A percentile compares a stretch with the other conserved stretches of the same genome.
These are phyloP conservation scores for Chamaecyparis obtusa DNA, from an alignment of 75 land plant genomes.

Conservation along the genomic window DNA sequence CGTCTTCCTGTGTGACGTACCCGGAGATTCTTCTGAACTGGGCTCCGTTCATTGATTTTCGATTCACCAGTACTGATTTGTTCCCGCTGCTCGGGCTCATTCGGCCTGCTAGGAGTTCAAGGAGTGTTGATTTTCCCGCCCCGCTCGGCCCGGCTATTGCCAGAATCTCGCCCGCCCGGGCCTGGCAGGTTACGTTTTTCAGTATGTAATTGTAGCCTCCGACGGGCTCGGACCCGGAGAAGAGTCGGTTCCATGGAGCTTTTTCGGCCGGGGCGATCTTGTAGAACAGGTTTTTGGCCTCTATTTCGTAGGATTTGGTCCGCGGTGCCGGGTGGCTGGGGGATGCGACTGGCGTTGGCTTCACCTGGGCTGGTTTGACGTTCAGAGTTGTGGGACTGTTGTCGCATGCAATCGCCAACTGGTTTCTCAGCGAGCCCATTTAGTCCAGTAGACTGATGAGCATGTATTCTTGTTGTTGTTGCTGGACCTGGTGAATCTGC, in stretches of 20 bases:
- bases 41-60: conserved; percentile 29
- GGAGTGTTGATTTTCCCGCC: conserved; percentile 73
- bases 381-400: not conserved
- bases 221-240: not conserved
- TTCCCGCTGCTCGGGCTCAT: conserved; percentile 15
- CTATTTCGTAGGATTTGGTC: conserved; percentile 29
- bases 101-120: conserved; percentile 59
- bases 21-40: conserved; percentile 61
- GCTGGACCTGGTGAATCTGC: not conserved
- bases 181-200: conserved; percentile 47
- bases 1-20: conserved; percentile 75
- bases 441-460: not conserved
- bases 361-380: not conserved
- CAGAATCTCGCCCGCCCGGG: conserved; percentile 59
- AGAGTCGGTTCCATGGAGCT: not conserved
- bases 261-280: conserved; percentile 16
- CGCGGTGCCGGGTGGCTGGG: not conserved
- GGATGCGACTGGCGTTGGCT: not conserved
- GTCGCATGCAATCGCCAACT: not conserved
- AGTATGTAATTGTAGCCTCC: conserved; percentile 29
- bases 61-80: conserved; percentile 57
- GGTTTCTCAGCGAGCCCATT: not conserved
- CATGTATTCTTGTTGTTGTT: not conserved
- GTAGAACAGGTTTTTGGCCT: conserved; percentile 52
- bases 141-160: conserved; percentile 89